Evolutionary conservation across 352 stramenopile genomes (phyloP).

Genomic region (Phytophthora fragariae): DNA sequence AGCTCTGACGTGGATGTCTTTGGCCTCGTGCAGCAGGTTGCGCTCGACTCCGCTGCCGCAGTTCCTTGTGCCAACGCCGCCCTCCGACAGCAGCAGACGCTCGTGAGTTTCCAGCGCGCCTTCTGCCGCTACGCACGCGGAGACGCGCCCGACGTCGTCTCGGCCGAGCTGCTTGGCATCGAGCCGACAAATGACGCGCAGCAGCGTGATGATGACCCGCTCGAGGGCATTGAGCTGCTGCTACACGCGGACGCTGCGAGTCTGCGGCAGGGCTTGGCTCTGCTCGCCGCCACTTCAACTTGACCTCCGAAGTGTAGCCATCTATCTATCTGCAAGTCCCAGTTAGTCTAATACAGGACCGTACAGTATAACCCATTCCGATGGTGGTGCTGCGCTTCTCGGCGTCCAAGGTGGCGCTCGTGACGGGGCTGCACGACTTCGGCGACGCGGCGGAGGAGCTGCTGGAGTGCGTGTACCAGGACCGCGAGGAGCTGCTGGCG

Average conservation of each 20-base stretch:
- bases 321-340: not conserved
- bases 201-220: not conserved
- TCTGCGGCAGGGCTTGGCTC: slow-evolving; percentile 21
- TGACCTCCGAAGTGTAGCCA: not conserved
- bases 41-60: not conserved
- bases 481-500: slow-evolving; percentile 60
- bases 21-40: slow-evolving; percentile 1
- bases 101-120: slow-evolving; percentile 44
- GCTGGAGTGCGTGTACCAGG: slow-evolving; percentile 67
- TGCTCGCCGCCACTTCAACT: slow-evolving; percentile 26
- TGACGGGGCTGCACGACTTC: slow-evolving; percentile 80
- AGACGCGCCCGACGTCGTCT: slow-evolving; percentile 13
- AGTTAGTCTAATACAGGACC: too few relatives aligned
- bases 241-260: slow-evolving; percentile 28
- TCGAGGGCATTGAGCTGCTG: slow-evolving; percentile 29
- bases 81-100: slow-evolving; percentile 24
- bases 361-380: too few relatives aligned
- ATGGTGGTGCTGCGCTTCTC: slow-evolving; percentile 63
- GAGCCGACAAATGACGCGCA: not conserved
- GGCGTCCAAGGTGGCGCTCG: slow-evolving; percentile 74
- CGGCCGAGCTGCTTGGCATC: slow-evolving; percentile 20
- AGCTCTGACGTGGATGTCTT: too few relatives aligned
- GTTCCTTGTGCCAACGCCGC: not conserved
- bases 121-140: slow-evolving; percentile 40
- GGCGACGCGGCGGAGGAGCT: slow-evolving; percentile 58